Conservation (phyloP, 352 stramenopile species). For the Phytophthora pistaciae region DNA sequence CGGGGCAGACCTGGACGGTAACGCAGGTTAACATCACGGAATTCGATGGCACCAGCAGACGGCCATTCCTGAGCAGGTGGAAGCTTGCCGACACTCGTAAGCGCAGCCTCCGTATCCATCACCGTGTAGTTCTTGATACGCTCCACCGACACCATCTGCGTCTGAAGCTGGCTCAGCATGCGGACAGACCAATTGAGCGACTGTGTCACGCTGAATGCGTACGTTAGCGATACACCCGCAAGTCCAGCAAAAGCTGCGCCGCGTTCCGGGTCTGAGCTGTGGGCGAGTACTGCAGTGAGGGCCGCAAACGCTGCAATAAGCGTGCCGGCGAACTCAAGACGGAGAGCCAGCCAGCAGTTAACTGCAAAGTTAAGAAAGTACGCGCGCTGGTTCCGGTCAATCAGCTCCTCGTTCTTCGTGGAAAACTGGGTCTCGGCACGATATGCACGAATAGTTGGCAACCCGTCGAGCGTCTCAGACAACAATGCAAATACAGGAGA, state of each 20-base stretch:
- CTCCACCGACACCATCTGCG: conserved; percentile 82
- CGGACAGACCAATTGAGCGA: conserved; percentile 82
- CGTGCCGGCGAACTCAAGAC: conserved; percentile 77
- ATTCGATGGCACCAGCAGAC: conserved; percentile 78
- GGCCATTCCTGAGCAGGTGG: conserved; percentile 83
- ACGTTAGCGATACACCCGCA: conserved; percentile 77
- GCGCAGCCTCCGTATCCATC: conserved; percentile 74
- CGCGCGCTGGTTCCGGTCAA: conserved; percentile 76
- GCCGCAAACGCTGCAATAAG: conserved; percentile 68
- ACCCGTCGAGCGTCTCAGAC: conserved; percentile 94
- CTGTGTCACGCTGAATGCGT: conserved; percentile 84
- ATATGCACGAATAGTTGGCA: conserved; percentile 94
- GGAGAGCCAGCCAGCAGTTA: conserved; percentile 82
- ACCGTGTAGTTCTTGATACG: conserved; percentile 78
- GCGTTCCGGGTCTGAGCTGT: conserved; percentile 47
- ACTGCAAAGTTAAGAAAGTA: conserved; percentile 82
- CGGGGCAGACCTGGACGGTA: conserved; percentile 85
- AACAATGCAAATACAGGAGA: conserved; percentile 97
- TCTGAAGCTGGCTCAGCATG: conserved; percentile 82
- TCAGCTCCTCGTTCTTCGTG: conserved; percentile 55
- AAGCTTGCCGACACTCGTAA: conserved; percentile 90
- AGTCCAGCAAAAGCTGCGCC: conserved; percentile 63
- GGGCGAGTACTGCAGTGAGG: conserved; percentile 60
- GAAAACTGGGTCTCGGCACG: conserved; percentile 60
- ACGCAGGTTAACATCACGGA: conserved; percentile 88